phyloP scores from a whole-genome alignment of 768 basidiomycete species.

The Mycena filopes region DNA sequence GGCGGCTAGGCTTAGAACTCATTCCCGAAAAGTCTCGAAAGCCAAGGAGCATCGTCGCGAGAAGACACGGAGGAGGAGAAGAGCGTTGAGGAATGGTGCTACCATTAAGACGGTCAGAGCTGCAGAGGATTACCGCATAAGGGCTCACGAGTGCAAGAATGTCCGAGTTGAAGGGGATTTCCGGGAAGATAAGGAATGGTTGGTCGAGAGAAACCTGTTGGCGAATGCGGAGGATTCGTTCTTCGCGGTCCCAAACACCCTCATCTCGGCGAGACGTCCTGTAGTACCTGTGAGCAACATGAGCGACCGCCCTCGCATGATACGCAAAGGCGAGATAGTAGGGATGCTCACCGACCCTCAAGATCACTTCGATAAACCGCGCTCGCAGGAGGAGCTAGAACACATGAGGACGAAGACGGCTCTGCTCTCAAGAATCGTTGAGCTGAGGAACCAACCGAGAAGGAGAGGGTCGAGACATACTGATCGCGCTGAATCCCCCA shows the following conservation, averaged over 20 bases:
- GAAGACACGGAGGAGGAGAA: too few relatives aligned
- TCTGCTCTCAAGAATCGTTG: too few relatives aligned
- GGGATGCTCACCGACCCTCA: background rate
- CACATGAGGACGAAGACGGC: background rate
- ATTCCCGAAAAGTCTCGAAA: too few relatives aligned
- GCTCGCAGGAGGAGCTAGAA: background rate
- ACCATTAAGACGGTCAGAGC: background rate
- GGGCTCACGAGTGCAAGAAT: background rate
- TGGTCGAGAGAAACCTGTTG: background rate
- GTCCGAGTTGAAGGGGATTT: background rate
- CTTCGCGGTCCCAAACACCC: background rate
- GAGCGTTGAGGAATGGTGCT: too few relatives aligned
- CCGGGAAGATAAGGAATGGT: background rate
- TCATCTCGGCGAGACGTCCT: background rate
- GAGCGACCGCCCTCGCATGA: background rate
- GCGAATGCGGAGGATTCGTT: background rate
- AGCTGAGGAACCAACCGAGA: too few relatives aligned
- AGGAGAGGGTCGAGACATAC: too few relatives aligned
- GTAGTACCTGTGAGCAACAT: background rate
- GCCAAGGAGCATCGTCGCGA: too few relatives aligned
- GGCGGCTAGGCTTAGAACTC: too few relatives aligned
- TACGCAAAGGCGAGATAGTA: background rate
- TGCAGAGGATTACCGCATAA: background rate
- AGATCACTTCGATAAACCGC: background rate
- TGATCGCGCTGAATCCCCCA: too few relatives aligned